Evolutionary conservation across 345 rosid genomes (phyloP), one percentile per base, ranked within the genome.

Genomic region (Citrus unshiu): DNA sequence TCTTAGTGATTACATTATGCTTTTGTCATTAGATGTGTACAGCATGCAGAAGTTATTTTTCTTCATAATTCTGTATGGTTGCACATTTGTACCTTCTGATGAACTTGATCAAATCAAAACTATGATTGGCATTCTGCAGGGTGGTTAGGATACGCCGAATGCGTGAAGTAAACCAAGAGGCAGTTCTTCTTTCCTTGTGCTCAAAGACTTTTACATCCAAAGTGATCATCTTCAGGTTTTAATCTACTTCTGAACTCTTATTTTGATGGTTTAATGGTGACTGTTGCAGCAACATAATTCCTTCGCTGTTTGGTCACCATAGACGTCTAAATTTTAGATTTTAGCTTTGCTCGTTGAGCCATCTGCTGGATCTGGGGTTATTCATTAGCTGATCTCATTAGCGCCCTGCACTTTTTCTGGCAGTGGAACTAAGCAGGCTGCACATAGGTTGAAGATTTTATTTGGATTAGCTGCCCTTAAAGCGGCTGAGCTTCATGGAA

Each of bases 401-500:
- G 62, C 77, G 78, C 75, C 64, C 74, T 68, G 32, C 29, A 64
- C 77, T 84, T 75, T 57, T 70, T 40, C 73, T 85, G 74, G 74
- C 89, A 94, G 99, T 90, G 99, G 98, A 77, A 94, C 98, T 29
- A 96, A 96, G 88, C 94, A 88, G 82, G 90, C 97, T 81, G 99
- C 99, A 24, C 98, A 94, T 85, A 90, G 98, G 78, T 86, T 96
- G 89, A 96, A 93, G 89, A 94, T 96, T 87, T 82, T 93, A 78
- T 96, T 96, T 78, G 97, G 93, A 81, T 85, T 96, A 77, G 90
- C 91, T 74, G 95, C 97, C 57, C 87, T 88, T 69, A 88, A 89
- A 88, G 98, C 97, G 68, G 95, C 97, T 46, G 99, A 94, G 90
- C 98, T 96, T 85, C 99, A 94, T 85, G 97, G 98, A 84, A 93